Conservation (phyloP, 2,329 filamentous ascomycete genomes). For the Penicillium sp. region DNA sequence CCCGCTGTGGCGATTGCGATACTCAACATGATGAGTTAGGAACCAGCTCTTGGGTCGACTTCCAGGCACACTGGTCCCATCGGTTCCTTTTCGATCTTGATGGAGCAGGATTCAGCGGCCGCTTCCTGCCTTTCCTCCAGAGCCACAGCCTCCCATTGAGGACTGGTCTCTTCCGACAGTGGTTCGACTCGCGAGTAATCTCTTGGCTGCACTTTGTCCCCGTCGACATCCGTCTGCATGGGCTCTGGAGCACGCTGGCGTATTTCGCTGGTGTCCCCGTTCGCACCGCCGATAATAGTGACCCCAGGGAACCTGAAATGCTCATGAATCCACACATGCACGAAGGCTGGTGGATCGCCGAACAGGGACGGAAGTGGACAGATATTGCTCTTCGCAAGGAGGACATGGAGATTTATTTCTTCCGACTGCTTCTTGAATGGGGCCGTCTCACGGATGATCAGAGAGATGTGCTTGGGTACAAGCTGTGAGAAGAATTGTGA, state of each 20-base stretch:
- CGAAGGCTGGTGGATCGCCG: constrained; percentile 67
- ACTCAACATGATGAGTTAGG: constrained; percentile 57
- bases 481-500: constrained; percentile 11
- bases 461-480: constrained; percentile 52
- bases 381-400: constrained; percentile 64
- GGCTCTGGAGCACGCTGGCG: constrained; percentile 70
- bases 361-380: constrained; percentile 67
- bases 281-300: constrained; percentile 14
- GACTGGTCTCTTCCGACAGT: constrained; percentile 71
- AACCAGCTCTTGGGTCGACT: constrained; percentile 48
- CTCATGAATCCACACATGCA: constrained; percentile 52
- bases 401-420: constrained; percentile 81
- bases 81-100: constrained; percentile 74
- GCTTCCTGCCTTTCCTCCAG: constrained; percentile 65
- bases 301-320: constrained; percentile 50
- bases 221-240: constrained; percentile 71
- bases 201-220: constrained; percentile 84
- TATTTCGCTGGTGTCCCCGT: constrained; percentile 66
- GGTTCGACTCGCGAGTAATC: constrained; percentile 73
- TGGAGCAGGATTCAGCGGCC: constrained; percentile 66
- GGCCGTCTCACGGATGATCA: constrained; percentile 67
- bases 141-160: constrained; percentile 71
- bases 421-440: constrained; percentile 77
- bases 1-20: constrained; percentile 60
- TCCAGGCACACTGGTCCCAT: constrained; percentile 63